These are phyloP conservation scores for Diaporthe citrichinensis DNA, from an alignment of 2,329 filamentous ascomycete species.

Conservation along the genomic window DNA sequence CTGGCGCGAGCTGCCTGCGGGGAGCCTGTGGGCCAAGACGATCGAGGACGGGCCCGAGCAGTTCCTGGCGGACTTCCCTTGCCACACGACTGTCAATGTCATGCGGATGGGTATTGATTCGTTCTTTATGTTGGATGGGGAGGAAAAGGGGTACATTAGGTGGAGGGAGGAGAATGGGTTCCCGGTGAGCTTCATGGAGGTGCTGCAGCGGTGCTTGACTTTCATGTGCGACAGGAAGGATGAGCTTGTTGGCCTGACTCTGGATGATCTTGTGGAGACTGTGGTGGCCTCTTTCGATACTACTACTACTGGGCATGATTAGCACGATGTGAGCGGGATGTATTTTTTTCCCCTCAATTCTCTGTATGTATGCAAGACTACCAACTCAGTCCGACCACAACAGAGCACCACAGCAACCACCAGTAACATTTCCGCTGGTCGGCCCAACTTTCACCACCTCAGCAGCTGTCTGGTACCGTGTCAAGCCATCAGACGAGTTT, in stretches of 20 bases:
- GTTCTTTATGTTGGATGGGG: slow-evolving; percentile 1
- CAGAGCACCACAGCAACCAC: background rate
- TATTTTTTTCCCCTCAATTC: background rate
- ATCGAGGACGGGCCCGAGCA: slow-evolving; percentile 20
- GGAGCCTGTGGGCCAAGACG: slow-evolving; percentile 13
- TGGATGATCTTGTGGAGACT: slow-evolving; percentile 8
- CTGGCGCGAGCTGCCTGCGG: slow-evolving; percentile 22
- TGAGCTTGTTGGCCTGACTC: background rate
- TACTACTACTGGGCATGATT: background rate
- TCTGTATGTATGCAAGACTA: background rate
- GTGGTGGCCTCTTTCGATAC: background rate
- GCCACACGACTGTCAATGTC: background rate
- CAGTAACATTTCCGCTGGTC: background rate
- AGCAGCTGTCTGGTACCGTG: background rate
- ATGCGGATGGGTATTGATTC: slow-evolving; percentile 18
- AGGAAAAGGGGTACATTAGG: background rate
- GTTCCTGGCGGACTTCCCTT: background rate
- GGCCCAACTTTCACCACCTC: background rate
- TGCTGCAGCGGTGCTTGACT: slow-evolving; percentile 16
- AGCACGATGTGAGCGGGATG: background rate
- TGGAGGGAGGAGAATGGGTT: slow-evolving; percentile 17
- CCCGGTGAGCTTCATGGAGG: slow-evolving; percentile 11
- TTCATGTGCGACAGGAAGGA: slow-evolving; percentile 32
- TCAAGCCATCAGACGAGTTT: background rate
- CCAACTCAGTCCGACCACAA: background rate